Base-by-base conservation (phyloP, 768 basidiomycete species). In the Coprinellus aureogranulatus region DNA sequence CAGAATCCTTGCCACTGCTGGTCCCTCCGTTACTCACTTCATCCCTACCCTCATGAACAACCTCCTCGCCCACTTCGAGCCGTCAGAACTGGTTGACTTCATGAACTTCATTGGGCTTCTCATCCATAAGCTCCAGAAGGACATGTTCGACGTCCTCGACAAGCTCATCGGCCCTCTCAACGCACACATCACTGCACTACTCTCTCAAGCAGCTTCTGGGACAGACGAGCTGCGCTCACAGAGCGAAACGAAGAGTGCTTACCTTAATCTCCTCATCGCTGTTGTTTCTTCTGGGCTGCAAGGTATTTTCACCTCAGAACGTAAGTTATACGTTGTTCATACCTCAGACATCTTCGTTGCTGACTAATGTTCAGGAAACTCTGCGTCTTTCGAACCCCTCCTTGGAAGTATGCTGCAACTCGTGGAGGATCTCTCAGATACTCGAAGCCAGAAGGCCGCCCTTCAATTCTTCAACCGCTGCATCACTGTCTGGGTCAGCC, bases 101-200 rank as follows among this genome's bases (percentile, higher is more conserved):
- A 88, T 98, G 81, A 90, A 88, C 65, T 98, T 99, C 77, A 89
- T 99, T 54, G 89, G 89, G 6, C 77, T 97, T 9, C 76, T 98
- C 53, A 88, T 95, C 53, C 93, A 96, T 70, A 91, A 91, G 68
- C 82, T 98, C 54, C 91, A 93, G 93, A 82, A 81, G 62, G 89
- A 94, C 65, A 84, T 98, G 73, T 89, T 90, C 64, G 81, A 85
- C 59, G 94, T 98, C 26, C 75, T 98, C 59, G 94, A 98, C 68
- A 86, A 95, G 66, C 82, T 98, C 34, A 83, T 98, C 53, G 85
- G 88, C 2, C 94, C 96, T 5, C 78, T 99, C 65, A 89, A 87
- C 62, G 73, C 85, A 14, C 92, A 97, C 65, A 90, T 98, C 58
- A 85, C 85, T 44, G 76, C 81, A 37, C 74, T 95, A 45, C 77